Evolutionary conservation across 805 yeast species (phyloP).

Genomic region (Kazachstania bromeliacearum): DNA sequence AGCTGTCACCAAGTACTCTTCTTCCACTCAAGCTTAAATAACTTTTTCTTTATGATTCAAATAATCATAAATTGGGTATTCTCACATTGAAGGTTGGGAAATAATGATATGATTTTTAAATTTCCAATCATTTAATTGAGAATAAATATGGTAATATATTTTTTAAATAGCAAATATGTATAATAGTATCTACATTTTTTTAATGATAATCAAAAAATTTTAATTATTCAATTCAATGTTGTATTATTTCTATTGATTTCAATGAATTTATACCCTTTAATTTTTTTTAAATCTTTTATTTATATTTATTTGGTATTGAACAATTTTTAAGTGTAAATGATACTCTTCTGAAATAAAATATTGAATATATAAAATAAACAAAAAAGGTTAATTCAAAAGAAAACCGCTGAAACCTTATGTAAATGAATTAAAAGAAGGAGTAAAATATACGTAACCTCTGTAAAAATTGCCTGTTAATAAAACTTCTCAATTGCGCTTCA

Average conservation of each 20-base stretch:
- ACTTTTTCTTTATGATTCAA: constrained; percentile 2
- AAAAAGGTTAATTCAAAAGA: not conserved
- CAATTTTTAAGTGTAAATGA: not conserved
- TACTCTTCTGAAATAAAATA: not conserved
- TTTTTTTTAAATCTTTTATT: not conserved
- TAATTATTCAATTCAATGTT: not conserved
- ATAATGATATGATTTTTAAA: too few relatives aligned
- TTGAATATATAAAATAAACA: not conserved
- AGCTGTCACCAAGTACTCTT: constrained; percentile 94
- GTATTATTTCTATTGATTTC: not conserved
- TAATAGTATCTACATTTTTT: constrained; percentile 1
- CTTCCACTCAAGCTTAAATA: constrained; percentile 39
- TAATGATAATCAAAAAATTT: not conserved
- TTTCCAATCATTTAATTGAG: not conserved
- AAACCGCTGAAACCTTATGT: too few relatives aligned
- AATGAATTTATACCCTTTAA: not conserved
- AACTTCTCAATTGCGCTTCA: too few relatives aligned
- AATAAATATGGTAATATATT: too few relatives aligned
- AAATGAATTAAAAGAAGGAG: too few relatives aligned
- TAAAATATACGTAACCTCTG: too few relatives aligned
- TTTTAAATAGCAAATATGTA: not conserved
- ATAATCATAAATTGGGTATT: too few relatives aligned
- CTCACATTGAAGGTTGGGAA: too few relatives aligned
- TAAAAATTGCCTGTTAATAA: too few relatives aligned
- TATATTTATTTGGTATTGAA: too few relatives aligned